Conservation (phyloP, 495 filamentous ascomycete genomes). For the Chaetomium cochliodes region DNA sequence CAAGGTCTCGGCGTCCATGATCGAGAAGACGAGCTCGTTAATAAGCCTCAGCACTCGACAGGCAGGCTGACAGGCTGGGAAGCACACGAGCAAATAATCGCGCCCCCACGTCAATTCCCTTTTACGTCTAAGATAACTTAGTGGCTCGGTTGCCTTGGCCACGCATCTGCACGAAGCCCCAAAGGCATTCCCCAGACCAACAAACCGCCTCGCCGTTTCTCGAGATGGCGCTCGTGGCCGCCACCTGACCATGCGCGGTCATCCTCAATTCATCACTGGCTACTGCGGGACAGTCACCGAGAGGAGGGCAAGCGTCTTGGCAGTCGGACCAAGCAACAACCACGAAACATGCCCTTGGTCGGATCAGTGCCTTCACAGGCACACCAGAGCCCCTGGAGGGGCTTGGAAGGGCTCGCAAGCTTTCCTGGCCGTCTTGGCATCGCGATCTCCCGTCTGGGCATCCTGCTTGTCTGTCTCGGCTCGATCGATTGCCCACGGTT, state of each 20-base stretch:
- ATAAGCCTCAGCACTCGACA: not conserved
- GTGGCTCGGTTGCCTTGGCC: slow-evolving; percentile 17
- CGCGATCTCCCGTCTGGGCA: slow-evolving; percentile 38
- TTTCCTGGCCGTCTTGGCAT: slow-evolving; percentile 26
- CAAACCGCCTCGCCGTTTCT: not conserved
- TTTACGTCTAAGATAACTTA: not conserved
- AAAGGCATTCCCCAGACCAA: slow-evolving; percentile 7
- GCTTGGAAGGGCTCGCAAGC: slow-evolving; percentile 18
- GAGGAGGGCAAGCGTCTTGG: slow-evolving; percentile 7
- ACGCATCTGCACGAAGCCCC: slow-evolving; percentile 23
- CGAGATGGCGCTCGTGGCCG: not conserved
- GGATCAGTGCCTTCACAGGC: not conserved
- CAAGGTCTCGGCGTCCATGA: slow-evolving; percentile 36
- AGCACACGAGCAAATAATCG: slow-evolving; percentile 13
- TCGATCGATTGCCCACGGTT: slow-evolving; percentile 20
- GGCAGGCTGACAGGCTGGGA: not conserved
- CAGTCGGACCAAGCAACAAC: slow-evolving; percentile 8
- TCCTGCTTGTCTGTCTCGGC: slow-evolving; percentile 28
- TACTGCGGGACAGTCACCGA: not conserved
- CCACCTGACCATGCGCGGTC: not conserved
- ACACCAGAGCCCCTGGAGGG: slow-evolving; percentile 3
- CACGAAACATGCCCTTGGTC: slow-evolving; percentile 3
- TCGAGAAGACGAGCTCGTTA: not conserved
- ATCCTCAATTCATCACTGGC: not conserved
- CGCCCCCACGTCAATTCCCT: slow-evolving; percentile 15